Evolutionary conservation across 2,329 filamentous ascomycete species (phyloP), one percentile per base, ranked within the genome.

Genomic region (Ophiocordyceps australis): DNA sequence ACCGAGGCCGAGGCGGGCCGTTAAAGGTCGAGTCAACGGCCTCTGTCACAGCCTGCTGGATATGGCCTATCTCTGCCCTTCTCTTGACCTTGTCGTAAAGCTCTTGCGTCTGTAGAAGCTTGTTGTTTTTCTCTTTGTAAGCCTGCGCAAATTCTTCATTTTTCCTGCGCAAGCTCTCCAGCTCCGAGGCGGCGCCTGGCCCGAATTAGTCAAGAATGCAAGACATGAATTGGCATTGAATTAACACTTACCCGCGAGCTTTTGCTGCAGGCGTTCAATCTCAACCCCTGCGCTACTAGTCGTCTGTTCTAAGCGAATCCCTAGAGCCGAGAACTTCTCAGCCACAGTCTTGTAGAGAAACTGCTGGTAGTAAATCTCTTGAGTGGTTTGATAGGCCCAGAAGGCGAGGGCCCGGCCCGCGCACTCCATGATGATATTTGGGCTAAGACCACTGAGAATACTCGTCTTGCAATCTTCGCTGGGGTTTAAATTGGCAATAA

Each of bases 381-480:
- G 79, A 3, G 72, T 73, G 13, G 74, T 72, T 44, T 93, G 83
- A 39, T 92, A 93, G 17, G 70, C 74, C 75, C 82, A 92, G 43
- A 93, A 93, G 17, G 65, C 69, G 35, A 93, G 49, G 2, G 75
- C 82, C 36, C 79, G 65, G 5, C 75, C 72, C 14, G 81, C 77
- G 47, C 82, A 91, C 38, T 93, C 85, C 64, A 92, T 82, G 34
- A 94, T 78, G 17, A 74, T 61, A 18, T 64, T 74, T 1, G 86
- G 86, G 32, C 71, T 79, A 1, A 94, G 54, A 0, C 86, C 86
- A 40, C 79, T 82, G 9, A 94, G 57, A 1, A 91, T 67, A 32
- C 74, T 85, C 0, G 79, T 82, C 49, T 92, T 92, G 57, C 89
- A 92, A 36, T 91, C 82, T 40, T 94, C 85, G 0, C 71, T 74